phyloP scores from a whole-genome alignment of 768 basidiomycete genomes.

The Podaxis sp. region DNA sequence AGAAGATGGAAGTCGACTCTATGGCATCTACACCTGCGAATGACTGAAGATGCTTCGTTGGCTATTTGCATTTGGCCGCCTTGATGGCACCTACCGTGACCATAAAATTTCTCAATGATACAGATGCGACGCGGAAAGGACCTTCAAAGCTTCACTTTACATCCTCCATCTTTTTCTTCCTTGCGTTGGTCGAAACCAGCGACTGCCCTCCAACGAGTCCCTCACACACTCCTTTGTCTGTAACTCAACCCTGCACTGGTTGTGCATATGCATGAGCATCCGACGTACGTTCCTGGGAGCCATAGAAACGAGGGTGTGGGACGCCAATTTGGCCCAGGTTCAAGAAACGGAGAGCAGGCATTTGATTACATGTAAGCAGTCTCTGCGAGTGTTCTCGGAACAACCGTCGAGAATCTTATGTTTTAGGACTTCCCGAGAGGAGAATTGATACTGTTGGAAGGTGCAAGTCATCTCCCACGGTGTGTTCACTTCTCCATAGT shows the following conservation, averaged over 20 bases:
- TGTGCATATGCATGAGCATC: slow-evolving; percentile 5
- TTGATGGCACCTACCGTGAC: not conserved
- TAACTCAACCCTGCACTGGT: not conserved
- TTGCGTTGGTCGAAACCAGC: slow-evolving; percentile 1
- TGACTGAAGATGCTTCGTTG: slow-evolving; percentile 18
- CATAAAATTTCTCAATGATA: slow-evolving; percentile 5
- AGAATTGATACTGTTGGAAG: slow-evolving; percentile 16
- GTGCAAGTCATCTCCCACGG: slow-evolving; percentile 28
- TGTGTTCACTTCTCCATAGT: slow-evolving; percentile 25
- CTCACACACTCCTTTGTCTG: not conserved
- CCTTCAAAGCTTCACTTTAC: not conserved
- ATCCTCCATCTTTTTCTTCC: not conserved
- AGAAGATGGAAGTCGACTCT: slow-evolving; percentile 71
- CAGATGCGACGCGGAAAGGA: not conserved
- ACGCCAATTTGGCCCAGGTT: slow-evolving; percentile 21
- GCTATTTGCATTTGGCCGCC: not conserved
- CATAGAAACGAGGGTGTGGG: slow-evolving; percentile 21
- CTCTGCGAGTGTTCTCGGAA: not conserved
- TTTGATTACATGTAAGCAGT: slow-evolving; percentile 26
- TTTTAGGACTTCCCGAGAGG: not conserved
- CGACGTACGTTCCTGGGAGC: not conserved
- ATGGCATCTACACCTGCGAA: slow-evolving; percentile 69
- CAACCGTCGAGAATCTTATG: slow-evolving; percentile 21
- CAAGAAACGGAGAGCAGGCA: slow-evolving; percentile 22
- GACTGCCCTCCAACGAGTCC: not conserved